Percentiles rank a stretch among this genome's conserved stretches.
These are phyloP conservation scores for Termitomyces heimii DNA, from an alignment of 768 basidiomycete species.

Conservation along the genomic window DNA sequence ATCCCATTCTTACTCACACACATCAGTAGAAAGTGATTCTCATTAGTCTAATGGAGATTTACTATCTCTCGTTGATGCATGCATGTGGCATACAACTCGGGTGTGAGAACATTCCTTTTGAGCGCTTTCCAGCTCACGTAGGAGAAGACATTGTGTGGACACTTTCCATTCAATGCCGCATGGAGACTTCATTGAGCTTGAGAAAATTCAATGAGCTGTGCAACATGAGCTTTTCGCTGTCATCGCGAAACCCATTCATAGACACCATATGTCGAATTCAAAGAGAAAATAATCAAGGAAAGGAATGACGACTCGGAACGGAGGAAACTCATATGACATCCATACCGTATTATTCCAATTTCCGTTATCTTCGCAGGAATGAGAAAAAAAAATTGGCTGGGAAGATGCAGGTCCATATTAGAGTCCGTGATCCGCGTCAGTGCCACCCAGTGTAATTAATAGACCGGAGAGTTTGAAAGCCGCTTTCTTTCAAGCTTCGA, in stretches of 20 bases:
- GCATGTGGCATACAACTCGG: not conserved
- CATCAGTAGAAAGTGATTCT: not conserved
- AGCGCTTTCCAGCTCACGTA: not conserved
- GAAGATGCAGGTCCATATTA: not conserved
- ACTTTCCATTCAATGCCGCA: not conserved
- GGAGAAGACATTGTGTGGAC: not conserved
- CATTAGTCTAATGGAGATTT: not conserved
- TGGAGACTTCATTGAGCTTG: not conserved
- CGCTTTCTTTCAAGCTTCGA: not conserved
- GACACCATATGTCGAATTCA: not conserved
- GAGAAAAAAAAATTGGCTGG: not conserved
- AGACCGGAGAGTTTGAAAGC: not conserved
- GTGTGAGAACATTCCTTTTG: not conserved
- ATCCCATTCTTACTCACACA: not conserved
- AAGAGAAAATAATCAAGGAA: not conserved
- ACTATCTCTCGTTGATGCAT: not conserved
- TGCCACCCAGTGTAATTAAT: not conserved
- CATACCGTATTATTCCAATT: not conserved
- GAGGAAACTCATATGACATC: not conserved
- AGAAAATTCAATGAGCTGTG: not conserved
- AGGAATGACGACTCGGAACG: not conserved
- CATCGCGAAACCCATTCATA: not conserved
- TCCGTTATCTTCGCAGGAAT: slow-evolving; percentile 8
- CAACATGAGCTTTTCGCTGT: not conserved
- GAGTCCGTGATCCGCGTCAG: slow-evolving; percentile 7